Evolutionary conservation across 306 rosid species (phyloP).

Genomic region (Corylus avellana): DNA sequence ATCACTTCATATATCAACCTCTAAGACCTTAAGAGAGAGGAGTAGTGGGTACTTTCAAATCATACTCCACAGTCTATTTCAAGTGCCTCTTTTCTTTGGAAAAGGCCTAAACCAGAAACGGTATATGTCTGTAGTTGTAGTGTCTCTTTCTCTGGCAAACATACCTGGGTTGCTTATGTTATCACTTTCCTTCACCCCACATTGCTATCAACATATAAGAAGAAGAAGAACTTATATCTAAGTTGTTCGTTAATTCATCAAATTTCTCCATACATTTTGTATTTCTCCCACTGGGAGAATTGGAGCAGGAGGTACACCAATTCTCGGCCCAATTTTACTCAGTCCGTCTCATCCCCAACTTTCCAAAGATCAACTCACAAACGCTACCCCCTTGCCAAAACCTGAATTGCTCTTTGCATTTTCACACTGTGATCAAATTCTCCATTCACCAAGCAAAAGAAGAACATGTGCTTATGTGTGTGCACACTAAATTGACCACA

Average conservation of each 20-base stretch:
- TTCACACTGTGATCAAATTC: not conserved
- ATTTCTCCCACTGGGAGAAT: no score
- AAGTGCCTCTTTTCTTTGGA: not conserved
- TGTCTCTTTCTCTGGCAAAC: not conserved
- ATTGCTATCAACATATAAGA: not conserved
- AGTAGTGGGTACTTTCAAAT: not conserved
- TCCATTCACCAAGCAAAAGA: not conserved
- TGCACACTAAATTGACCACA: not conserved
- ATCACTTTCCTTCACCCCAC: not conserved
- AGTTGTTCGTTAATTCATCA: not conserved
- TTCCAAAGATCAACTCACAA: not conserved
- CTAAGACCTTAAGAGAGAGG: no score
- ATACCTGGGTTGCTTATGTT: not conserved
- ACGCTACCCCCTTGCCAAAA: not conserved
- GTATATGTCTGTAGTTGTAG: not conserved
- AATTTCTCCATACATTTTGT: no score
- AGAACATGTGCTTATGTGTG: not conserved
- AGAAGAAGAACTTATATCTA: not conserved
- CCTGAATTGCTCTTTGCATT: not conserved
- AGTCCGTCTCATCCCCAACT: not conserved
- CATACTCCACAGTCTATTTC: not conserved
- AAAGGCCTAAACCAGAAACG: not conserved
- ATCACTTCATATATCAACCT: no score
- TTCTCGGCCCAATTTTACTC: not conserved
- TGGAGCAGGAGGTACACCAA: not conserved